Percentiles rank a stretch among this genome's conserved stretches.
phyloP scores from a whole-genome alignment of 129 eudicot genomes.

The Apium graveolens region DNA sequence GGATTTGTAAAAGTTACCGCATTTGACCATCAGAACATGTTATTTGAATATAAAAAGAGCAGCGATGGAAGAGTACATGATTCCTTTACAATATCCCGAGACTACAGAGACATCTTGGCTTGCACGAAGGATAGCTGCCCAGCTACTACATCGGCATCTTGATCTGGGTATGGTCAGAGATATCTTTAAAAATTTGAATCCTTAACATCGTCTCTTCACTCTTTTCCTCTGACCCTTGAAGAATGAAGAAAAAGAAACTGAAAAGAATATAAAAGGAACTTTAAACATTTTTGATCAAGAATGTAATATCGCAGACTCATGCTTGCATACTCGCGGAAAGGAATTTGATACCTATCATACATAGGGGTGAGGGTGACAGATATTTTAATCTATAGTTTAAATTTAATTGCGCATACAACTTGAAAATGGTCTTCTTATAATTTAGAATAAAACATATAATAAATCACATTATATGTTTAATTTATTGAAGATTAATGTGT shows the following conservation, averaged over 20 bases:
- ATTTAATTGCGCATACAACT: too few species aligned
- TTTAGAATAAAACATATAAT: too few species aligned
- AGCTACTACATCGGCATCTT: constrained; percentile 46
- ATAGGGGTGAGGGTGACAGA: neutral
- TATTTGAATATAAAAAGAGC: constrained; percentile 73
- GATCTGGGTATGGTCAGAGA: constrained; percentile 10
- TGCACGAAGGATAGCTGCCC: constrained; percentile 55
- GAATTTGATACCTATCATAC: too few species aligned
- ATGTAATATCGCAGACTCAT: neutral
- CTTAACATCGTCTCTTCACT: neutral
- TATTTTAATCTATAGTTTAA: too few species aligned
- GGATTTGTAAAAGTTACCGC: constrained; percentile 71
- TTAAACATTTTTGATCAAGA: neutral
- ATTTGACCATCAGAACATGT: constrained; percentile 47
- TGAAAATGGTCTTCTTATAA: too few species aligned
- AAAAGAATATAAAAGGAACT: neutral
- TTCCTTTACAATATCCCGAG: constrained; percentile 59
- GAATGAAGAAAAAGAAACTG: neutral
- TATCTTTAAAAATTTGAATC: neutral
- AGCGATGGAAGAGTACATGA: constrained; percentile 59
- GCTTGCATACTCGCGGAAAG: neutral
- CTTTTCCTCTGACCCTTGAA: neutral
- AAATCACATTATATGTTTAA: too few species aligned
- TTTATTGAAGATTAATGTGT: too few species aligned
- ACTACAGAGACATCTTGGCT: constrained; percentile 61